Evolutionary conservation across 345 rosid species (phyloP).

Genomic region (Adansonia digitata): DNA sequence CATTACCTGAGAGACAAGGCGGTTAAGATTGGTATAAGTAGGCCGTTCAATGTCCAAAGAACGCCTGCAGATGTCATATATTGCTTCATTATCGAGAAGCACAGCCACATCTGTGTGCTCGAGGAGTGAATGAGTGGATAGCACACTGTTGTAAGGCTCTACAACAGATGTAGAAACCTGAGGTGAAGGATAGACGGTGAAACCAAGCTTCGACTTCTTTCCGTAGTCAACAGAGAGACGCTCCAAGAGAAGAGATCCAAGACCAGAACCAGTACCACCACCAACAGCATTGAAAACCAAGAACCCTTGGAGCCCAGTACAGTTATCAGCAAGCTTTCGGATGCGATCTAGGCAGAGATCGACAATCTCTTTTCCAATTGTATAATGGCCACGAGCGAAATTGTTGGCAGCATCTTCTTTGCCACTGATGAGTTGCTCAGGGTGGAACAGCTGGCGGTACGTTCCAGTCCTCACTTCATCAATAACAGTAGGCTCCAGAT

Average conservation of each 20-base stretch:
- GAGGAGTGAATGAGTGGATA: conserved; percentile 54
- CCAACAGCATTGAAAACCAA: conserved; percentile 60
- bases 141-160: conserved; percentile 54
- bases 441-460: conserved; percentile 54
- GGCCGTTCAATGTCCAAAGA: conserved; percentile 60
- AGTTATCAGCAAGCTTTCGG: conserved; percentile 54
- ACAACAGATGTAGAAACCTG: conserved; percentile 61
- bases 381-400: conserved; percentile 57
- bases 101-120: conserved; percentile 59
- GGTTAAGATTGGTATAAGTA: conserved; percentile 54
- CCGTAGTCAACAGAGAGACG: conserved; percentile 60
- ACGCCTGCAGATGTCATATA: conserved; percentile 58
- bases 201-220: conserved; percentile 53
- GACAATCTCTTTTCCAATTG: conserved; percentile 59
- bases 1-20: conserved; percentile 51
- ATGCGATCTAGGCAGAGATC: conserved; percentile 56
- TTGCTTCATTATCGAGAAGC: conserved; percentile 52
- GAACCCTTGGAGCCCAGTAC: conserved; percentile 61
- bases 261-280: conserved; percentile 61
- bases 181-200: conserved; percentile 56
- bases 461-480: conserved; percentile 53
- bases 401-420: conserved; percentile 61
- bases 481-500: conserved; percentile 57
- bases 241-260: conserved; percentile 54
- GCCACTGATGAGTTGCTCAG: conserved; percentile 52